Conservation (phyloP, 768 basidiomycete genomes). For the Leccinum aurantiacum region DNA sequence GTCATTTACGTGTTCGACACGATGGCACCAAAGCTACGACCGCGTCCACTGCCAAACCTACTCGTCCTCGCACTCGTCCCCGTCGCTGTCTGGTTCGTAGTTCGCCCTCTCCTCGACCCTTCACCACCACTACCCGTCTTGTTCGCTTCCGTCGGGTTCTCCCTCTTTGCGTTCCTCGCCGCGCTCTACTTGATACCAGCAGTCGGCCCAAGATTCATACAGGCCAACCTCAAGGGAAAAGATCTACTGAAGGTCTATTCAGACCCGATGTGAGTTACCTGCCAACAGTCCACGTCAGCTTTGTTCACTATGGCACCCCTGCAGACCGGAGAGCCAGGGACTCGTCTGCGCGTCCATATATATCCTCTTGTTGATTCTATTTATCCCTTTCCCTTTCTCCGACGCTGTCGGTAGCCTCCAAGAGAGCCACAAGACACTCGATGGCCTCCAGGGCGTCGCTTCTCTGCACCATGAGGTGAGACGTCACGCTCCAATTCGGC, state of each 20-base stretch:
- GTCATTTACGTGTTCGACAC: not conserved
- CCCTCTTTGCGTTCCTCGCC: slow-evolving; percentile 76
- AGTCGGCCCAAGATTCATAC: slow-evolving; percentile 76
- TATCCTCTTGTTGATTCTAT: slow-evolving; percentile 81
- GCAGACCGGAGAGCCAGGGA: slow-evolving; percentile 91
- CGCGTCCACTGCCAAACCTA: slow-evolving; percentile 52
- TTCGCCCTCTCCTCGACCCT: slow-evolving; percentile 70
- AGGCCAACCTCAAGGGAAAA: slow-evolving; percentile 78
- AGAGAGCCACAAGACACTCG: slow-evolving; percentile 42
- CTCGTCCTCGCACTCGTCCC: slow-evolving; percentile 63
- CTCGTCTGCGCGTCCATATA: slow-evolving; percentile 90
- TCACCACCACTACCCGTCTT: slow-evolving; percentile 69
- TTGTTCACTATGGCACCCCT: not conserved
- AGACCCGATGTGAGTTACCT: slow-evolving; percentile 59
- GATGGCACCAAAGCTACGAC: slow-evolving; percentile 30
- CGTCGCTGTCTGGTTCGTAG: slow-evolving; percentile 68
- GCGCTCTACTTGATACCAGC: slow-evolving; percentile 80
- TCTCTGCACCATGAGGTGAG: slow-evolving; percentile 74
- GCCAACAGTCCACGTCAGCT: not conserved
- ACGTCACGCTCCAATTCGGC: not conserved
- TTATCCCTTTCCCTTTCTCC: slow-evolving; percentile 95
- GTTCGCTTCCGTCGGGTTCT: slow-evolving; percentile 79
- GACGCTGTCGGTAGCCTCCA: slow-evolving; percentile 55
- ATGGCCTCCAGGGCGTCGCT: slow-evolving; percentile 47
- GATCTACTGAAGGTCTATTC: slow-evolving; percentile 85